Base-by-base conservation (phyloP, 352 stramenopile genomes). In the Aphanomyces astaci region DNA sequence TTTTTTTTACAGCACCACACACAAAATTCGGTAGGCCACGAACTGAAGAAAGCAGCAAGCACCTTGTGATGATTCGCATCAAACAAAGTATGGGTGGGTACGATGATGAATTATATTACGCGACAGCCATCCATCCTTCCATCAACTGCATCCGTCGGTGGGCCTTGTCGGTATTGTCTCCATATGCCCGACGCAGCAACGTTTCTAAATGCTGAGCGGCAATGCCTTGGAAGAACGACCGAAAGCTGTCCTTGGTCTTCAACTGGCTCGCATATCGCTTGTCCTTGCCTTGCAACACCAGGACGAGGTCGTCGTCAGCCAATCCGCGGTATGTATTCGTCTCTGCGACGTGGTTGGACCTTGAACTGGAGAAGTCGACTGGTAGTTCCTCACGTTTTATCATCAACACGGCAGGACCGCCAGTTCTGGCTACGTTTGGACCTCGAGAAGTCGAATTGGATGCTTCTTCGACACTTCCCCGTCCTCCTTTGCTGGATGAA, bases 231-330 rank as follows among this genome's bases (percentile, higher is more conserved):
- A 92, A 90, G 67, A 78, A 92, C 3, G 73, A 62, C 15, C 84
- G 80, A 48, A 92, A 92, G 7, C 82, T 80, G 11, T 92, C 82
- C 25, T 81, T 81, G 0, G 80, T 90, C 76, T 92, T 92, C 32
- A 65, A 63, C 78, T 83, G 39, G 87, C 79, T 0, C 64, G 55
- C 1, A 80, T 71, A 31, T 39, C 53, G 22, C 63, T 64, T 68
- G 81, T 73, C 54, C 84, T 86, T 27, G 78, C 75, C 64, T 73
- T 80, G 56, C n/a, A 65, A 22, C 64, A 92, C 72, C 46, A 76
- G 71, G 55, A 81, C 73, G 17, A 88, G 69, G 27, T 86, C 73
- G n/a, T 75, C 71, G 32, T 77, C 73, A 64, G 87, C 80, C 15
- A 66, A 75, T 27, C 77, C 72, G 28, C 72, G 57, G 49, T 81